These are phyloP conservation scores for Penicillium sp. DNA, from an alignment of 2,329 filamentous ascomycete species.

Conservation along the genomic window DNA sequence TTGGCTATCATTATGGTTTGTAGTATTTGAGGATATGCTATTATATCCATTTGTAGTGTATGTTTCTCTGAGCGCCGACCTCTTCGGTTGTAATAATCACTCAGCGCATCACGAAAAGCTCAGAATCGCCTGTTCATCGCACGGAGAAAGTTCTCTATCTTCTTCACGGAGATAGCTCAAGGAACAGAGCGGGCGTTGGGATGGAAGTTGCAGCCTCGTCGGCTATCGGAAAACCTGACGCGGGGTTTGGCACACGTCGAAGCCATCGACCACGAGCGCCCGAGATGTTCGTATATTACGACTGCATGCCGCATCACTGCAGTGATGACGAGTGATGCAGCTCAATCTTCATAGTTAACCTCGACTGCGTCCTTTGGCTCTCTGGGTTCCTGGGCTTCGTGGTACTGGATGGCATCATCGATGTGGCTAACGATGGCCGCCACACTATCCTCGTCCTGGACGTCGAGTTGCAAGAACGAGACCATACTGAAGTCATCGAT, in stretches of 20 bases:
- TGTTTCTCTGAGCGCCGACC: background rate
- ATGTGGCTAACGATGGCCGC: slow-evolving; percentile 84
- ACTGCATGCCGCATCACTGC: background rate
- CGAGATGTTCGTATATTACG: background rate
- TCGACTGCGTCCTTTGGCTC: slow-evolving; percentile 72
- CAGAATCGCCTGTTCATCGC: background rate
- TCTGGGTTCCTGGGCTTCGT: slow-evolving; percentile 88
- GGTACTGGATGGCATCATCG: slow-evolving; percentile 89
- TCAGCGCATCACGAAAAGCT: background rate
- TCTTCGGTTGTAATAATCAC: background rate
- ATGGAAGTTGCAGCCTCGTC: background rate
- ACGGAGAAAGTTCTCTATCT: background rate
- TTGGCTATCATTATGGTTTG: slow-evolving; percentile 2
- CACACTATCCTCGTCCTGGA: slow-evolving; percentile 89
- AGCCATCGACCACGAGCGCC: background rate
- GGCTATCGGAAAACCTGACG: background rate
- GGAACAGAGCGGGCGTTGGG: background rate
- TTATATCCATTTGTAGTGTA: background rate
- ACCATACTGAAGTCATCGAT: slow-evolving; percentile 99
- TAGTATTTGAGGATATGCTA: background rate
- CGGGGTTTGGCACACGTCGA: background rate
- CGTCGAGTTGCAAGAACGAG: slow-evolving; percentile 86
- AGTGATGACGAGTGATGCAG: slow-evolving; percentile 7
- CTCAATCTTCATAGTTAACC: slow-evolving; percentile 50
- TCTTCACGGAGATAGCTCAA: background rate